Conservation (phyloP, 2,329 filamentous ascomycete species). For the Colletotrichum melonis region DNA sequence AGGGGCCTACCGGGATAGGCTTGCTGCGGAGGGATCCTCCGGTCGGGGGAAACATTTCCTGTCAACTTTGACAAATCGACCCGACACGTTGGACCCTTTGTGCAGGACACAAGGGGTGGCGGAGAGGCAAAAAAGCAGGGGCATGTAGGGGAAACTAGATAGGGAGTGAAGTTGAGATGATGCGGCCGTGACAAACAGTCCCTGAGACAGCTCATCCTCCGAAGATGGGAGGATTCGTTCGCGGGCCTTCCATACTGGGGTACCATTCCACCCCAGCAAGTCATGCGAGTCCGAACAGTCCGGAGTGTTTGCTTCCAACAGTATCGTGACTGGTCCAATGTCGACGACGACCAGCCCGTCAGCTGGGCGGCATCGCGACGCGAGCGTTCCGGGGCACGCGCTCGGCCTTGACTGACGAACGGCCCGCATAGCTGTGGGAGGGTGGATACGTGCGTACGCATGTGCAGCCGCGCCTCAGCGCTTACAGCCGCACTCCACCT, state of each 20-base stretch:
- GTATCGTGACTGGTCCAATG: background rate
- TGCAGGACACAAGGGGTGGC: slow-evolving; percentile 3
- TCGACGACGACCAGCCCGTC: background rate
- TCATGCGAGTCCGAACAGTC: slow-evolving; percentile 31
- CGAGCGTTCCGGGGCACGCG: slow-evolving; percentile 1
- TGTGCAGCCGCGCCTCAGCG: slow-evolving; percentile 47
- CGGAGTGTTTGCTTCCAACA: slow-evolving; percentile 1
- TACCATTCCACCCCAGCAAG: slow-evolving; percentile 1
- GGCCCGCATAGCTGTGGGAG: slow-evolving; percentile 13
- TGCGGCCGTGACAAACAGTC: slow-evolving; percentile 3
- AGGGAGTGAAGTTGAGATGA: slow-evolving; percentile 18
- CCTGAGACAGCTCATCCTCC: slow-evolving; percentile 21
- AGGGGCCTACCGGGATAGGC: background rate
- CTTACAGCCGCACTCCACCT: slow-evolving; percentile 37
- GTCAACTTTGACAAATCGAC: slow-evolving; percentile 24
- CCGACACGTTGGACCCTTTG: slow-evolving; percentile 11
- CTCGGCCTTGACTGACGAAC: slow-evolving; percentile 1
- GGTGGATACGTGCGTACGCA: slow-evolving; percentile 21
- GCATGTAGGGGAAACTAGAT: background rate
- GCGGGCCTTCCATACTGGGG: background rate
- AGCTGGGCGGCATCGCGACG: background rate
- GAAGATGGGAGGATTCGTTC: slow-evolving; percentile 10
- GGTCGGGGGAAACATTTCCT: background rate
- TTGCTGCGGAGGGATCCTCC: background rate
- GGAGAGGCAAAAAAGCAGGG: slow-evolving; percentile 5